Evolutionary conservation across 805 yeast genomes (phyloP).

Genomic region (Sugiyamaella floridensis): DNA sequence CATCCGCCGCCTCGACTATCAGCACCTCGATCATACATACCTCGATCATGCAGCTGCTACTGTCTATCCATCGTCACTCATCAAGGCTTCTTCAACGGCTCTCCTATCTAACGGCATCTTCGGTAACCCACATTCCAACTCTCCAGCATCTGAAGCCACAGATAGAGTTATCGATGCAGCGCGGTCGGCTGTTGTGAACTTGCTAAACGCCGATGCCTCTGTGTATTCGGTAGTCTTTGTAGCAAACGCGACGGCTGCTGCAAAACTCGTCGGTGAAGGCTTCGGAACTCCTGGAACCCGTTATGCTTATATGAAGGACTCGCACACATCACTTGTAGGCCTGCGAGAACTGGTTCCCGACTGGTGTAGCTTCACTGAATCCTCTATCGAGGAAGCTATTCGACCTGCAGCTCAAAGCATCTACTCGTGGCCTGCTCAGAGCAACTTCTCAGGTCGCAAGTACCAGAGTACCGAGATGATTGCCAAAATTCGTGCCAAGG

Average conservation of each 20-base stretch:
- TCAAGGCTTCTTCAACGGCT: constrained; percentile 22
- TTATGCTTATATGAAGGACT: constrained; percentile 29
- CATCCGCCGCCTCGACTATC: background rate
- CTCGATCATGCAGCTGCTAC: constrained; percentile 43
- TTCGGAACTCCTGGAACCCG: constrained; percentile 21
- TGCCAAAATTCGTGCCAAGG: constrained; percentile 8
- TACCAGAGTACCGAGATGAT: constrained; percentile 32
- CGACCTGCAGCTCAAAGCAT: constrained; percentile 19
- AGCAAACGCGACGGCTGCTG: constrained; percentile 36
- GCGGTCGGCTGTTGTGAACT: constrained; percentile 27
- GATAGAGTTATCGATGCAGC: constrained; percentile 24
- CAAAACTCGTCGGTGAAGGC: constrained; percentile 34
- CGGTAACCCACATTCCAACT: constrained; percentile 41
- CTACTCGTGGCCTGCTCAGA: constrained; percentile 40
- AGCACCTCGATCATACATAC: constrained; percentile 23
- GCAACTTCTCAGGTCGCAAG: constrained; percentile 38
- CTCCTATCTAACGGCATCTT: constrained; percentile 22
- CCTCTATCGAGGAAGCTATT: constrained; percentile 37
- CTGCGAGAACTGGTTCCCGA: constrained; percentile 26
- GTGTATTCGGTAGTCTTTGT: constrained; percentile 37
- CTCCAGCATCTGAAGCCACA: constrained; percentile 30
- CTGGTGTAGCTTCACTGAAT: constrained; percentile 27
- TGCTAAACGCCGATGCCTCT: constrained; percentile 33
- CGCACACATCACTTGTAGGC: constrained; percentile 41
- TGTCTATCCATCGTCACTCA: constrained; percentile 28